phyloP scores from a whole-genome alignment of 306 rosid species.

The Delonix regia region DNA sequence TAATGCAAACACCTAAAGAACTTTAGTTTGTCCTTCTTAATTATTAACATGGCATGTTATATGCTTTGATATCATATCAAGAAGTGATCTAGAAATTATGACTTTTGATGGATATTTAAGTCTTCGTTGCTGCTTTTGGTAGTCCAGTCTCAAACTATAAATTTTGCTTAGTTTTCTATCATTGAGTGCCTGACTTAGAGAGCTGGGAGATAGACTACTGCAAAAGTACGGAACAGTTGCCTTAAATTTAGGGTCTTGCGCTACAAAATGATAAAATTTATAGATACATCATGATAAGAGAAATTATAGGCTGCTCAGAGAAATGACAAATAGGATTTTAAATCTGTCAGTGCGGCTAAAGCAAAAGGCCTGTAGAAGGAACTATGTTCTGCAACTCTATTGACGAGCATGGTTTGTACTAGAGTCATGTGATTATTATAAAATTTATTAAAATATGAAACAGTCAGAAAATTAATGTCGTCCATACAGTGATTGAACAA shows the following conservation, averaged over 20 bases:
- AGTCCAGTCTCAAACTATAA: neutral
- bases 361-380: neutral
- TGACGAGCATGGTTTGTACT: neutral
- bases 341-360: neutral
- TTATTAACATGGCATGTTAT: neutral
- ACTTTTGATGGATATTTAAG: neutral
- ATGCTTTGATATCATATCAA: neutral
- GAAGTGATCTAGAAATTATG: too few species aligned
- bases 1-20: too few species aligned
- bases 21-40: neutral
- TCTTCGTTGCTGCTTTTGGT: neutral
- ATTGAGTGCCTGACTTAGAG: too few species aligned
- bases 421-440: neutral
- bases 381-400: neutral
- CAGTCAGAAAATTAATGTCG: neutral
- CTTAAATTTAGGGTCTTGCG: neutral
- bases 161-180: neutral
- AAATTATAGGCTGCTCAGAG: neutral
- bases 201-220: neutral
- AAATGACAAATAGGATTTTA: neutral
- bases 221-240: neutral
- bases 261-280: neutral
- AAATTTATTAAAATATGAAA: neutral
- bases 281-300: neutral
- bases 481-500: neutral